Conservation (phyloP, 768 basidiomycete genomes). For the Hortiboletus flavorubellus region DNA sequence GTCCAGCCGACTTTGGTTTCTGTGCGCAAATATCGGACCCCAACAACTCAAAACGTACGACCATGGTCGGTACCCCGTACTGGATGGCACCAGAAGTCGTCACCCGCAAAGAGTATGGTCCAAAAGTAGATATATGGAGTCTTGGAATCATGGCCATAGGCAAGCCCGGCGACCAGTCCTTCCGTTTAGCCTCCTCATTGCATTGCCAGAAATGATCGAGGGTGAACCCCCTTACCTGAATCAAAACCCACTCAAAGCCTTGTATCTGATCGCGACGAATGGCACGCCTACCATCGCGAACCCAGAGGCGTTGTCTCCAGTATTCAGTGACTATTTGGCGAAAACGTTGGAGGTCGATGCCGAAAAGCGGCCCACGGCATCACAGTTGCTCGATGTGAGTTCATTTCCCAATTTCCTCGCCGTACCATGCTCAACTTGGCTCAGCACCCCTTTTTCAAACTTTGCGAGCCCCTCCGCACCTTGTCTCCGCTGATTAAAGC, state of each 20-base stretch:
- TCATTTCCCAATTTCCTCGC: background rate
- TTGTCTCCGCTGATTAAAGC: slow-evolving; percentile 90
- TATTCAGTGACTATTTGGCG: slow-evolving; percentile 88
- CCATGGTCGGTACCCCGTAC: slow-evolving; percentile 98
- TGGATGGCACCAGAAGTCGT: slow-evolving; percentile 99
- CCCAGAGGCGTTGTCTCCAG: slow-evolving; percentile 67
- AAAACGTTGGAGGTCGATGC: slow-evolving; percentile 92
- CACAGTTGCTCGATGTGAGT: slow-evolving; percentile 71
- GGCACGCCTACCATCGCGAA: slow-evolving; percentile 96
- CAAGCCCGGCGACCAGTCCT: slow-evolving; percentile 32
- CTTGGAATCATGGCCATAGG: slow-evolving; percentile 96
- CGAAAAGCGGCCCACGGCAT: slow-evolving; percentile 88
- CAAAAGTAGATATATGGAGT: slow-evolving; percentile 98
- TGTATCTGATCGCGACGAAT: slow-evolving; percentile 98
- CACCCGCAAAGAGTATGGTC: slow-evolving; percentile 95
- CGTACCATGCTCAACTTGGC: slow-evolving; percentile 1
- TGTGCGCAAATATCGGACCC: slow-evolving; percentile 93
- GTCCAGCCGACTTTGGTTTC: slow-evolving; percentile 94
- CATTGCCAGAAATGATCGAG: slow-evolving; percentile 86
- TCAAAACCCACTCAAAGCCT: slow-evolving; percentile 93
- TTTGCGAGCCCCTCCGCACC: slow-evolving; percentile 82
- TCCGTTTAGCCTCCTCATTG: slow-evolving; percentile 5
- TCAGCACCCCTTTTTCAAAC: slow-evolving; percentile 85
- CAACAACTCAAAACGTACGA: slow-evolving; percentile 89
- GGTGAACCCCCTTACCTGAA: slow-evolving; percentile 96